Base-by-base conservation (phyloP, 2,329 filamentous ascomycete genomes). In the Aspergillus nomiae region DNA sequence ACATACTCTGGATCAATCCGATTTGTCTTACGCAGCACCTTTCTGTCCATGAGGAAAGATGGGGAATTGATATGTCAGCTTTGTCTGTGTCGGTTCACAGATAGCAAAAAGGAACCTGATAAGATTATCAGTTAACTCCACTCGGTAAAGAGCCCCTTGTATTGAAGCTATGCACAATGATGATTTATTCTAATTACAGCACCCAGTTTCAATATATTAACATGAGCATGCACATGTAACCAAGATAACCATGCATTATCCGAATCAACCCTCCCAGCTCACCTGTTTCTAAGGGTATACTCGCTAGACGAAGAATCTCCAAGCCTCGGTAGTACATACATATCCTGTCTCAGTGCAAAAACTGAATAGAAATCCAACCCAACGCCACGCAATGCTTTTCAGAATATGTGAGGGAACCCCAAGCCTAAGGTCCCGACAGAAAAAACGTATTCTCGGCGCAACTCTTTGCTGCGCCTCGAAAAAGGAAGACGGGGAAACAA, bases 301-400 rank as follows among this genome's bases (percentile, higher is more conserved):
- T 55, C 32, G 26, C 30, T 8, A 12, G 38, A 55, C 19, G 32
- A 55, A 41, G 26, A 11, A 38, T 24, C 24, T 26, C 21, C 51
- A 38, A 11, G 10, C 32, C 32, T 24, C 12, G 9, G 34, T 24
- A 36, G 32, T 55, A 28, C 24, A 41, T 55, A 28, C 24, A 41
- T 55, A 24, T 55, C 21, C 21, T 38, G 7, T 41, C 32, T 26
- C 28, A 26, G 36, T 19, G 45, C 21, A 43, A 30, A 41, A 21
- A 24, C 24, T n/a, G 30, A 30, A 24, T 45, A 51, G 4, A 51
- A 38, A 43, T 30, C 48, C 51, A 54, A 56, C 53, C 57, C 50
- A 65, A 65, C 63, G 63, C 63, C 63, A 54, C 38, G 56, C 24
- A 58, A 65, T 65, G 63, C 63, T 63, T 59, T 41, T n/a, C 16